A percentile compares a stretch with the other conserved stretches of the same genome.
phyloP scores from a whole-genome alignment of 768 basidiomycete species.

The Sarcodon sp. region DNA sequence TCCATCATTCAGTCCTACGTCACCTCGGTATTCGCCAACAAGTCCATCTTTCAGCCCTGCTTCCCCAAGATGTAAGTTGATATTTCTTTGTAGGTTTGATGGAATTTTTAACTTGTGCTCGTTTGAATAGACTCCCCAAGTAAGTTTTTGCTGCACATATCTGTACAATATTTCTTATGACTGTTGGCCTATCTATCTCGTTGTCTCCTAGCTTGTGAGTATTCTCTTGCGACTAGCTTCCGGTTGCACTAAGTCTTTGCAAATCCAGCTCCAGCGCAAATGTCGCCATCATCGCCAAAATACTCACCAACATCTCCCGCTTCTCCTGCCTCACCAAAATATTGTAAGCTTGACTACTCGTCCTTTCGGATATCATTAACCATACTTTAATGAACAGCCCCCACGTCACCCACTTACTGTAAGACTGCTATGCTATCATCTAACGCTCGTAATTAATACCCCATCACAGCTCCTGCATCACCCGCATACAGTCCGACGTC shows the following conservation, averaged over 20 bases:
- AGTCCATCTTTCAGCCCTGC: conserved; percentile 87
- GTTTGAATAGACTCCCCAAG: conserved; percentile 60
- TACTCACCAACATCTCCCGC: conserved; percentile 94
- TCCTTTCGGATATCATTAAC: not conserved
- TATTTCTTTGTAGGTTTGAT: not conserved
- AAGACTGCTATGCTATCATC: conserved; percentile 19
- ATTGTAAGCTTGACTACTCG: conserved; percentile 41
- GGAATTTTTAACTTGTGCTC: conserved; percentile 4
- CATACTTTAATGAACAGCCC: conserved; percentile 33
- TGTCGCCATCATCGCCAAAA: conserved; percentile 84
- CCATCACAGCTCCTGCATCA: conserved; percentile 56
- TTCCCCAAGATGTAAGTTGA: conserved; percentile 73
- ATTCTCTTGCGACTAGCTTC: not conserved
- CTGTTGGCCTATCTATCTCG: not conserved
- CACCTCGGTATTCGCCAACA: conserved; percentile 81
- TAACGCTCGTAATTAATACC: conserved; percentile 3
- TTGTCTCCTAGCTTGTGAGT: not conserved
- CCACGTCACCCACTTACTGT: conserved; percentile 83
- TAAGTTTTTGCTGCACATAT: conserved; percentile 24
- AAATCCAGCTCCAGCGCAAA: conserved; percentile 53
- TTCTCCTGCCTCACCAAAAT: conserved; percentile 87
- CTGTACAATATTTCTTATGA: no score
- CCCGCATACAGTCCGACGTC: conserved; percentile 82
- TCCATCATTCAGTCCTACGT: conserved; percentile 84
- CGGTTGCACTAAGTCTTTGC: not conserved